Conservation (phyloP, 108 stramenopile species). For the Fragilariopsis cylindrus region DNA sequence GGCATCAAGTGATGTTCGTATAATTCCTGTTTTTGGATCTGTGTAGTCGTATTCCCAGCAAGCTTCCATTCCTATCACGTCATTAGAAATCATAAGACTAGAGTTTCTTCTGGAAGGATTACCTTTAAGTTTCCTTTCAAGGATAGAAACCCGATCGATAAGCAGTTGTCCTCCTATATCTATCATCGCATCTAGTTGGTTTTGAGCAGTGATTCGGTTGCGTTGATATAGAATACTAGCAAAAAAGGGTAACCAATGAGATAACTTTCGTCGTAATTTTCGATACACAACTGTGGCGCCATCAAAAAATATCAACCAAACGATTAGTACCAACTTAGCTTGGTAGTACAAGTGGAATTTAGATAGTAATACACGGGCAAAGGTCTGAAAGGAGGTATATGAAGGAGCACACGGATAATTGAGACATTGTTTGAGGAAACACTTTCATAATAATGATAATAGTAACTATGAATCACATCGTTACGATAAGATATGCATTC, state of each 20-base stretch:
- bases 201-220: constrained; percentile 5
- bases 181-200: constrained; percentile 5
- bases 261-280: constrained; percentile 5
- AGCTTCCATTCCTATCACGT: not conserved
- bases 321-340: constrained; percentile 13
- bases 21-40: not conserved
- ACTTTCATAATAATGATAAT: too few species aligned
- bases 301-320: constrained; percentile 17
- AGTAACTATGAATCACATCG: too few species aligned
- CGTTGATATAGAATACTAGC: not conserved
- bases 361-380: constrained; percentile 18
- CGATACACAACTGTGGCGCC: constrained; percentile 16
- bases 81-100: not conserved
- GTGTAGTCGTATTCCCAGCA: constrained; percentile 24
- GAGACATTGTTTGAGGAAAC: too few species aligned
- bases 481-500: too few species aligned
- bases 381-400: not conserved
- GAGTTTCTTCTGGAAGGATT: constrained; percentile 1
- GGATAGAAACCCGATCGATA: not conserved
- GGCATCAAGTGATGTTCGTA: not conserved
- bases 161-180: constrained; percentile 17
- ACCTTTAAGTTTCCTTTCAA: not conserved
- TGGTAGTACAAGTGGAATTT: constrained; percentile 24
- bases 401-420: too few species aligned
- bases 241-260: not conserved